These are phyloP conservation scores for Peziza echinospora DNA, from an alignment of 495 filamentous ascomycete genomes.

Conservation along the genomic window DNA sequence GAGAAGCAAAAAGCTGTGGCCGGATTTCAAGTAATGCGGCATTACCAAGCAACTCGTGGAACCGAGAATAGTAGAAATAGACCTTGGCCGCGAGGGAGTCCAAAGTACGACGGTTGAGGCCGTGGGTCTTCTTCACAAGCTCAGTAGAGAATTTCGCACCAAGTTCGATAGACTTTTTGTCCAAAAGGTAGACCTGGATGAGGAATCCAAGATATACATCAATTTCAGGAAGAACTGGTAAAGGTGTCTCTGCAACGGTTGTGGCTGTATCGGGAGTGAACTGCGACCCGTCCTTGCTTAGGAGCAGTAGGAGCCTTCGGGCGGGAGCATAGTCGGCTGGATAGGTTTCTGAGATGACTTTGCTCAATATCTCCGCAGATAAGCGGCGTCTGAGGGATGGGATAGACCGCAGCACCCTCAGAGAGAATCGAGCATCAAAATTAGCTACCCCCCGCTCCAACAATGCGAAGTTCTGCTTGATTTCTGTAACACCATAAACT, in stretches of 20 bases:
- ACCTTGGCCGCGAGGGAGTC: constrained; percentile 85
- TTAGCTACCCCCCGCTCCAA: constrained; percentile 79
- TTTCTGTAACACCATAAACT: constrained; percentile 34
- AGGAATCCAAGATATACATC: constrained; percentile 83
- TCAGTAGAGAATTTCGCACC: constrained; percentile 66
- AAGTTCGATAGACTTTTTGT: constrained; percentile 51
- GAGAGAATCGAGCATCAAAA: constrained; percentile 86
- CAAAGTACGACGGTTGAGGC: constrained; percentile 76
- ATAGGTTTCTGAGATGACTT: constrained; percentile 65
- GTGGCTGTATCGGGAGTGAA: constrained; percentile 26
- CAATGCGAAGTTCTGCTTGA: constrained; percentile 77
- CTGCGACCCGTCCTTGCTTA: constrained; percentile 32
- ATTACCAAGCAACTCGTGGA: constrained; percentile 80
- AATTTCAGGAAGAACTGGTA: constrained; percentile 69
- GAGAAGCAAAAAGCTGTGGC: constrained; percentile 62
- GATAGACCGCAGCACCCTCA: constrained; percentile 82
- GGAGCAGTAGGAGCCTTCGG: constrained; percentile 38
- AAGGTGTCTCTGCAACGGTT: constrained; percentile 28
- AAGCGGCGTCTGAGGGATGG: constrained; percentile 85
- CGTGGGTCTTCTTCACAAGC: constrained; percentile 64
- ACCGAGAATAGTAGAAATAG: constrained; percentile 93
- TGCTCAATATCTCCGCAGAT: constrained; percentile 53
- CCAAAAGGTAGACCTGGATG: constrained; percentile 71
- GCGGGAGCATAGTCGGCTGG: constrained; percentile 40
- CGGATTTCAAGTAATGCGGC: constrained; percentile 66